Percentiles rank a stretch among this genome's conserved stretches.
Conservation (phyloP, 768 basidiomycete species). For the Exidia glandulosa region DNA sequence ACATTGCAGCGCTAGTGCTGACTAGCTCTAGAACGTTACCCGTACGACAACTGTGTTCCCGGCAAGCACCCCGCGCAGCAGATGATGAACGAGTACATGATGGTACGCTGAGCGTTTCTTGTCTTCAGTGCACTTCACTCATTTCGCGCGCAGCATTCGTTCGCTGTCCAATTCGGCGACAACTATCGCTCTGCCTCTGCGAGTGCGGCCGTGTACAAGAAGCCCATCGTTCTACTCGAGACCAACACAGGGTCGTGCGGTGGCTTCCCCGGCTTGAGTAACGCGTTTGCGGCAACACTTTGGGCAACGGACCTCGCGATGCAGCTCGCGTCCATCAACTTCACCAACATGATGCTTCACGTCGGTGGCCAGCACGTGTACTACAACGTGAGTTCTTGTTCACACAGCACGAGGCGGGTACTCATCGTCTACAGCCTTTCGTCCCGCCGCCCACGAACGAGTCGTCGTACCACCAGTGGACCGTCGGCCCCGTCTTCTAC, state of each 20-base stretch:
- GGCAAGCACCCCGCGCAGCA: not conserved
- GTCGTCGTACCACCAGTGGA: constrained; percentile 28
- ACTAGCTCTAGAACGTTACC: constrained; percentile 10
- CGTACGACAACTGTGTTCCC: constrained; percentile 21
- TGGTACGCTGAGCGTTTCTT: not conserved
- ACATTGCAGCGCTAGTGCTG: not conserved
- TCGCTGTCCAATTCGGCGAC: constrained; percentile 22
- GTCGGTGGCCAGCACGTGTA: constrained; percentile 38
- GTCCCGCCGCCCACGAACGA: constrained; percentile 39
- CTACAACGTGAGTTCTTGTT: constrained; percentile 35
- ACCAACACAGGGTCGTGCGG: constrained; percentile 44
- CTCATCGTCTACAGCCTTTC: constrained; percentile 27
- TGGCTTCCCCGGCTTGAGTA: constrained; percentile 39
- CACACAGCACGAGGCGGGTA: not conserved
- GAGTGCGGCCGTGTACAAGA: constrained; percentile 20
- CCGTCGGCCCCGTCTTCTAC: constrained; percentile 39
- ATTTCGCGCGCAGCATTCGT: constrained; percentile 29
- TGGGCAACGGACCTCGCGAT: constrained; percentile 43
- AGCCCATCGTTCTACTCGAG: constrained; percentile 42
- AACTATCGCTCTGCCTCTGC: constrained; percentile 27
- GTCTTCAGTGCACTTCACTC: constrained; percentile 6
- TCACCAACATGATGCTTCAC: constrained; percentile 37
- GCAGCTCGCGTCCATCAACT: constrained; percentile 39
- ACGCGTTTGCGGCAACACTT: constrained; percentile 39
- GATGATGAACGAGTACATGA: constrained; percentile 1